phyloP scores from a whole-genome alignment of 106 monocot species.

The Vanilla planifolia region DNA sequence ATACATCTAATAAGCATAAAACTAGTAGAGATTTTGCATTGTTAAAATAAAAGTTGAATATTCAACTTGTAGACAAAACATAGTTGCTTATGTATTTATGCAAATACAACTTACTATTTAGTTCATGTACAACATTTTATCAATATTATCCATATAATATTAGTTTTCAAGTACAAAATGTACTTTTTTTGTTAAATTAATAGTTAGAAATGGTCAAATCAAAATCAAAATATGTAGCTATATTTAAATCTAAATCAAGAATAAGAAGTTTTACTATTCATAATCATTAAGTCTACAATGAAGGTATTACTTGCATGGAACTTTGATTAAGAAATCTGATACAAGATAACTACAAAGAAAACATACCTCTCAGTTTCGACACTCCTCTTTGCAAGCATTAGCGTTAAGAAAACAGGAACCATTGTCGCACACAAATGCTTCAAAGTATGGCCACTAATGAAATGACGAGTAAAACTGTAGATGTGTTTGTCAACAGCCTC shows the following conservation, averaged over 20 bases:
- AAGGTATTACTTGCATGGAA: background rate
- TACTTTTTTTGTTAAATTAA: background rate
- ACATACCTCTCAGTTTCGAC: constrained; percentile 68
- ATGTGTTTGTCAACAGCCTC: constrained; percentile 81
- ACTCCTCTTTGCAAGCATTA: constrained; percentile 89
- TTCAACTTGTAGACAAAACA: too few species aligned
- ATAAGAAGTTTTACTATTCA: too few species aligned
- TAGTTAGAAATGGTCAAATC: background rate
- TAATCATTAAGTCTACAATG: background rate
- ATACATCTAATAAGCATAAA: too few species aligned
- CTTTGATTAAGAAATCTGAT: background rate
- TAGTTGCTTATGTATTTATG: too few species aligned
- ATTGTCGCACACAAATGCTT: constrained; percentile 92
- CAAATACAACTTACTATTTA: too few species aligned
- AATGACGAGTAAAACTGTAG: constrained; percentile 66
- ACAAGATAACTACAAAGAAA: constrained; percentile 7
- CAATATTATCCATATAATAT: too few species aligned
- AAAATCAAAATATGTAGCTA: background rate
- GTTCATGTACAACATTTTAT: too few species aligned
- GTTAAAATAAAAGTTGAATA: too few species aligned
- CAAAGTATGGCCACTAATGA: constrained; percentile 90
- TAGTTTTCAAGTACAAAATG: too few species aligned
- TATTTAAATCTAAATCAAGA: background rate
- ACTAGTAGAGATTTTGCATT: too few species aligned
- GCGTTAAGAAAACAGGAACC: constrained; percentile 93